Conservation (phyloP, 2,329 filamentous ascomycete genomes). For the Scortechinia acanthostroma region DNA sequence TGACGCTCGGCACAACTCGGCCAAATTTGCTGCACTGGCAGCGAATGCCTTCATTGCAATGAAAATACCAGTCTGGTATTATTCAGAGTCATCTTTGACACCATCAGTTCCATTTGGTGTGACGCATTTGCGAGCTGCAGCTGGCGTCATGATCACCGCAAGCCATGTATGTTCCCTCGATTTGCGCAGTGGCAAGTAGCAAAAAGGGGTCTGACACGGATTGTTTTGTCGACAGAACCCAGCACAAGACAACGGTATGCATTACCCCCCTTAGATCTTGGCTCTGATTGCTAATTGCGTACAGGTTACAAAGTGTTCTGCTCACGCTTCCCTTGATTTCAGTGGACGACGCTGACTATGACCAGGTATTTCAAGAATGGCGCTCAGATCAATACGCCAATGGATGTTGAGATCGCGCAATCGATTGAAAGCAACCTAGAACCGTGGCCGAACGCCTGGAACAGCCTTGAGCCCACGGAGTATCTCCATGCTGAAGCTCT, state of each 20-base stretch:
- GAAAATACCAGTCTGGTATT: constrained; percentile 51
- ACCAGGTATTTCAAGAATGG: constrained; percentile 51
- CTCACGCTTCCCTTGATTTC: constrained; percentile 3
- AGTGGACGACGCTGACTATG: constrained; percentile 10
- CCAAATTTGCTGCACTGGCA: constrained; percentile 49
- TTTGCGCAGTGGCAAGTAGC: not conserved
- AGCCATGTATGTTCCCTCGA: constrained; percentile 35
- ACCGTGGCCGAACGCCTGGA: constrained; percentile 33
- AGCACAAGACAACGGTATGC: constrained; percentile 46
- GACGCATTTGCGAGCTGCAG: constrained; percentile 38
- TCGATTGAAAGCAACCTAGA: constrained; percentile 45
- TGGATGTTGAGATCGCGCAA: constrained; percentile 47
- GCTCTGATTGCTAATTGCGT: constrained; percentile 7
- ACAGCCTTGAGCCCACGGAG: constrained; percentile 13
- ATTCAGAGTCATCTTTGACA: constrained; percentile 45
- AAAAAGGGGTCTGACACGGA: not conserved
- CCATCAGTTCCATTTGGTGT: constrained; percentile 57
- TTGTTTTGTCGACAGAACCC: constrained; percentile 33
- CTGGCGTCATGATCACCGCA: constrained; percentile 60
- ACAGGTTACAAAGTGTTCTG: constrained; percentile 49
- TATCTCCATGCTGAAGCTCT: not conserved
- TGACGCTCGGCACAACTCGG: constrained; percentile 56
- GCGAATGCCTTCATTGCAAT: constrained; percentile 51
- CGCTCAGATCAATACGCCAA: constrained; percentile 58
- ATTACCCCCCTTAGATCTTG: not conserved